These are phyloP conservation scores for Cnidoscolus chayamansa DNA, from an alignment of 441 rosid species.

Conservation along the genomic window DNA sequence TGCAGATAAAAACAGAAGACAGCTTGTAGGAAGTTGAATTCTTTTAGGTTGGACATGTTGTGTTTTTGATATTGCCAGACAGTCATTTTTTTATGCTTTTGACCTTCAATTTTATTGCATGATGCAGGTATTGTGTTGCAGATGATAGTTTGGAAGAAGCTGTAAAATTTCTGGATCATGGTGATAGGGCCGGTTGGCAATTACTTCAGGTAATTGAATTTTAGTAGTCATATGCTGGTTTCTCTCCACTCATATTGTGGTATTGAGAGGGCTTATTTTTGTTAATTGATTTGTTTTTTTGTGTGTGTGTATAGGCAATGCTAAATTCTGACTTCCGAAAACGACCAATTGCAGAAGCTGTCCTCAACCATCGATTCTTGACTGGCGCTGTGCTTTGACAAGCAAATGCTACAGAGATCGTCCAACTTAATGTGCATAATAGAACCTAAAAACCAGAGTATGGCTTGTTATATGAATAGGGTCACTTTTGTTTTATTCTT, in stretches of 20 bases:
- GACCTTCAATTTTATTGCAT: background rate
- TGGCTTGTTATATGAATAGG: too few relatives aligned
- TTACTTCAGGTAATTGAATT: slow-evolving; percentile 67
- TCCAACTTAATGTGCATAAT: background rate
- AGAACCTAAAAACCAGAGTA: background rate
- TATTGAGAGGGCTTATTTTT: background rate
- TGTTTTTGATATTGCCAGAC: slow-evolving; percentile 1
- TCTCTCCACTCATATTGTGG: background rate
- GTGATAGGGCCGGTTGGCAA: slow-evolving; percentile 82
- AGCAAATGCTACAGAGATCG: background rate
- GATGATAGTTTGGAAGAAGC: slow-evolving; percentile 81
- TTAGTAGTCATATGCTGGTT: background rate
- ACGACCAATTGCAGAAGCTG: slow-evolving; percentile 75
- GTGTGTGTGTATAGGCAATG: slow-evolving; percentile 56
- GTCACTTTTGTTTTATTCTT: too few relatives aligned
- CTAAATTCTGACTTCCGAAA: slow-evolving; percentile 65
- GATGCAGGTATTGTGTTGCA: slow-evolving; percentile 78
- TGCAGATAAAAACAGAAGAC: background rate
- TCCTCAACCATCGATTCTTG: slow-evolving; percentile 64
- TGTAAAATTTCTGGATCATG: slow-evolving; percentile 78
- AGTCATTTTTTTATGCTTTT: background rate
- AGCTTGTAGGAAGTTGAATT: background rate
- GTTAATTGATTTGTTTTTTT: background rate
- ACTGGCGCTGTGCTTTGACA: slow-evolving; percentile 39
- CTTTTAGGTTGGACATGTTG: background rate